A percentile compares a stretch with the other conserved stretches of the same genome.
Evolutionary conservation across 2,329 filamentous ascomycete genomes (phyloP).

Genomic region (Hirsutella minnesotensis): DNA sequence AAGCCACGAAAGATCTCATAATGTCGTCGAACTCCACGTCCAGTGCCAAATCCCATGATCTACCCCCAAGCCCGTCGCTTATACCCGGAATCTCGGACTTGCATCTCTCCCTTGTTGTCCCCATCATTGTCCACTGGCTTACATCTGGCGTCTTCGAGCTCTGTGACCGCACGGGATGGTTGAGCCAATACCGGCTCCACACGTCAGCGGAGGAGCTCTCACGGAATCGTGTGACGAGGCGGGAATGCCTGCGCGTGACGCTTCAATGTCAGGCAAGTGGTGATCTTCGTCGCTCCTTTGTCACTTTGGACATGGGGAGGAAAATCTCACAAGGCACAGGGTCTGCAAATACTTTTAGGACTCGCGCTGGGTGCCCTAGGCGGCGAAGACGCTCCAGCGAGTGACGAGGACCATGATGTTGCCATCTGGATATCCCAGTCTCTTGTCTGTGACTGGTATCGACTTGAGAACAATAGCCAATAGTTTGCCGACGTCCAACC

Average conservation of each 20-base stretch:
- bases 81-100: neutral
- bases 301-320: too few species aligned
- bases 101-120: neutral
- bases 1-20: neutral
- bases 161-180: neutral
- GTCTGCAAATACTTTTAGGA: neutral
- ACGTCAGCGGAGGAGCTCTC: neutral
- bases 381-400: neutral
- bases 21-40: neutral
- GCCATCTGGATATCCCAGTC: neutral
- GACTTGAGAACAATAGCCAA: neutral
- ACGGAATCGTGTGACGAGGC: neutral
- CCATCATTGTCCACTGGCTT: neutral
- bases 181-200: neutral
- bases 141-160: neutral
- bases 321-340: too few species aligned
- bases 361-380: neutral
- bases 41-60: neutral
- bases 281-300: too few species aligned
- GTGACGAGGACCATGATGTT: neutral
- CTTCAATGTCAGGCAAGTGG: neutral
- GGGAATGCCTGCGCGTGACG: neutral
- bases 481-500: neutral
- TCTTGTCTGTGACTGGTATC: neutral
- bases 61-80: neutral